phyloP scores from a whole-genome alignment of 129 eudicot species.

The Tagetes patula region DNA sequence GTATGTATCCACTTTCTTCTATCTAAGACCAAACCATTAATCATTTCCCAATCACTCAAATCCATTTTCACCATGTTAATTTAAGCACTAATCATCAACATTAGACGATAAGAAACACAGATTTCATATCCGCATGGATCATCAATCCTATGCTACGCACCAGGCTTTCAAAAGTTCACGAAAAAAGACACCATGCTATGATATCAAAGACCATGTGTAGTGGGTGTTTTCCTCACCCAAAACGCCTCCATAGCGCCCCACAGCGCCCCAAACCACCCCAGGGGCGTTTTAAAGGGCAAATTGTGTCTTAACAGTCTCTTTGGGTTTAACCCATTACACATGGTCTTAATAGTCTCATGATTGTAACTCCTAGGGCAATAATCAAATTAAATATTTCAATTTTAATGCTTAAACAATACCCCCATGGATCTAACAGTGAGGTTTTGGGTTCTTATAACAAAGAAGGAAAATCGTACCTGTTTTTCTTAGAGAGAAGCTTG shows the following conservation, averaged over 20 bases:
- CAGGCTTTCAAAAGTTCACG: conserved; percentile 8
- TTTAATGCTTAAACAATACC: background rate
- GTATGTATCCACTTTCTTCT: background rate
- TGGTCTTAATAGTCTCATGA: background rate
- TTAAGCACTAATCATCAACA: background rate
- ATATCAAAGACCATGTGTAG: too few relatives aligned
- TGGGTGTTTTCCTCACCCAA: too few relatives aligned
- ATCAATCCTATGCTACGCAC: too few relatives aligned
- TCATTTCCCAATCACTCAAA: background rate
- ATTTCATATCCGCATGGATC: background rate
- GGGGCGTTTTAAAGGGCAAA: too few relatives aligned
- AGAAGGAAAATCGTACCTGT: conserved; percentile 43
- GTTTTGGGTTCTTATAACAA: too few relatives aligned
- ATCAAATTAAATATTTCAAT: background rate
- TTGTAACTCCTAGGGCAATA: background rate
- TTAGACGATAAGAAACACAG: background rate
- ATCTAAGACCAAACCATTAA: background rate
- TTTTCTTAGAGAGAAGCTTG: conserved; percentile 92
- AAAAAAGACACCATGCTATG: background rate
- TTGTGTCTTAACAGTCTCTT: too few relatives aligned
- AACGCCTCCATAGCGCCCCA: too few relatives aligned
- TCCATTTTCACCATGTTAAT: conserved; percentile 1
- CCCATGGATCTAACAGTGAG: too few relatives aligned
- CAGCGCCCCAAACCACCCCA: too few relatives aligned
- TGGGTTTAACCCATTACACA: too few relatives aligned